A percentile compares a stretch with the other conserved stretches of the same genome.
Conservation (phyloP, 1,284 basidiomycete species). For the Coniferiporia weirii region DNA sequence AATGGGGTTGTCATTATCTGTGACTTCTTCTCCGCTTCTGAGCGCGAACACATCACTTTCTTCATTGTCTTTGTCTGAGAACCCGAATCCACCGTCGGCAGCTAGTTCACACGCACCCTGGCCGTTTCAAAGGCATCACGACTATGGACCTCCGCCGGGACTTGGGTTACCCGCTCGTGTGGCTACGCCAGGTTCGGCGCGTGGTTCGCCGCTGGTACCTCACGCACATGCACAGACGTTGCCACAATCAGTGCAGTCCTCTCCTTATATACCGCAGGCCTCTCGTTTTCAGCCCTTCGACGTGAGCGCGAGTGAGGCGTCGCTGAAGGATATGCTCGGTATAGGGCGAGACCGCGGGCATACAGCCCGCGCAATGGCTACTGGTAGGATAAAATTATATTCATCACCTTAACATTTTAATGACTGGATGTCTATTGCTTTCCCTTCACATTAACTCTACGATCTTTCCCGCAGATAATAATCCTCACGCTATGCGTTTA, state of each 20-base stretch:
- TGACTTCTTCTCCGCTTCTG: conserved; percentile 49
- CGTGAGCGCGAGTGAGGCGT: conserved; percentile 57
- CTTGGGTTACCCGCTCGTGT: conserved; percentile 30
- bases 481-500: conserved; percentile 24
- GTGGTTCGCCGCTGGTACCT: conserved; percentile 44
- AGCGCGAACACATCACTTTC: conserved; percentile 45
- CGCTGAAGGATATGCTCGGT: conserved; percentile 68
- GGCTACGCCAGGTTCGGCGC: conserved; percentile 31
- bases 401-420: conserved; percentile 26
- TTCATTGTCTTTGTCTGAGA: conserved; percentile 34
- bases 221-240: conserved; percentile 36
- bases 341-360: conserved; percentile 54
- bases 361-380: conserved; percentile 29
- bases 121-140: conserved; percentile 41
- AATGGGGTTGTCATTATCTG: conserved; percentile 47
- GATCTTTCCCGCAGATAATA: conserved; percentile 18
- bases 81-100: conserved; percentile 36
- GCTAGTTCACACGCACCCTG: conserved; percentile 35
- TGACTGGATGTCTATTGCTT: conserved; percentile 24
- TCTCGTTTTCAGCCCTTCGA: conserved; percentile 56
- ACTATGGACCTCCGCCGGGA: conserved; percentile 29
- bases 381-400: conserved; percentile 49
- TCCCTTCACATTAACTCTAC: background rate
- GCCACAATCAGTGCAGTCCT: conserved; percentile 24
- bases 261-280: conserved; percentile 33